phyloP scores from a whole-genome alignment of 345 rosid genomes.

The Eucalyptus fibrosa region DNA sequence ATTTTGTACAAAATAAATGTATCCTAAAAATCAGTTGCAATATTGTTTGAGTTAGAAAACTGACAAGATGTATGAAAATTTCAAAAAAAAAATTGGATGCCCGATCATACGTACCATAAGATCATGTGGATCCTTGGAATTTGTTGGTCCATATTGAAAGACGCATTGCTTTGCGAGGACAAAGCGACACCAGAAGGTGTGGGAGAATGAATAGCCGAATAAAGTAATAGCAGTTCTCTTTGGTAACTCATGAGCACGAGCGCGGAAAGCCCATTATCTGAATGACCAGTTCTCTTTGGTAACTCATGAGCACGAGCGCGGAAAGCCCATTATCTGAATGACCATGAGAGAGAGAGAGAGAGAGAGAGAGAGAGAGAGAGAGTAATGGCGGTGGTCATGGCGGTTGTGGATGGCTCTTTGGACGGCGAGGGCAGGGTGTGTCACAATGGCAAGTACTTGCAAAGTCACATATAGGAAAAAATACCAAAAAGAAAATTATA shows the following conservation, averaged over 20 bases:
- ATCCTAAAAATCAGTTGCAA: accelerated
- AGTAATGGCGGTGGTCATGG: neutral
- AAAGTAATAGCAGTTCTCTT: neutral
- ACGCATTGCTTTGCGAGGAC: neutral
- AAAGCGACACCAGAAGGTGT: neutral
- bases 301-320: no score
- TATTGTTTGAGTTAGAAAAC: no score
- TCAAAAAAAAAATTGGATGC: neutral
- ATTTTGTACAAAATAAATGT: no score
- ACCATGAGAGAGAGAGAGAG: neutral
- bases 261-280: no score
- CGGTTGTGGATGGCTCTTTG: neutral
- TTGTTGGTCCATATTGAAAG: neutral
- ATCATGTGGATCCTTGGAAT: neutral
- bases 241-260: neutral
- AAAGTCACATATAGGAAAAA: no score
- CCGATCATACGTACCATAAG: no score
- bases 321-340: neutral
- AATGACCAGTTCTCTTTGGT: no score
- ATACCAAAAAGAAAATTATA: no score
- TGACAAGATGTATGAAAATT: no score
- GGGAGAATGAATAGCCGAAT: neutral
- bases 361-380: neutral
- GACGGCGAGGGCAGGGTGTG: neutral
- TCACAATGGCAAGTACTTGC: neutral